Evolutionary conservation across 139 green algal species (phyloP).

Genomic region (Tetraselmis striata): DNA sequence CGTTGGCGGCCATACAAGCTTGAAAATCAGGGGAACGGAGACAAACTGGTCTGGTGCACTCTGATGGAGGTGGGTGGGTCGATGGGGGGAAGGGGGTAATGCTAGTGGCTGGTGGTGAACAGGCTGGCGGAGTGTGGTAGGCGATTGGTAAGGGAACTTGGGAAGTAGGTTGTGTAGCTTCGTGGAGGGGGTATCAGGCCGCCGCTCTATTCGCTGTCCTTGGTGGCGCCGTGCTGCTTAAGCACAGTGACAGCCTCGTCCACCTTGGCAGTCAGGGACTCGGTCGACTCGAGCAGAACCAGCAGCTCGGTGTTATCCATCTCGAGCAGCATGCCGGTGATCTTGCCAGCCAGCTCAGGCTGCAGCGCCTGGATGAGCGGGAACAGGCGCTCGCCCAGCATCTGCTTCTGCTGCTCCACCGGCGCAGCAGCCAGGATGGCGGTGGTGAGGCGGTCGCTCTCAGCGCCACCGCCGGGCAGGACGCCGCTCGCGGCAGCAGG

Average conservation of each 20-base stretch:
- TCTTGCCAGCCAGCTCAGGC: slow-evolving; percentile 84
- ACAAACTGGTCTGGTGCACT: neutral
- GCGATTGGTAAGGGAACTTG: neutral
- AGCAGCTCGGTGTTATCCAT: slow-evolving; percentile 91
- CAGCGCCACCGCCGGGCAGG: slow-evolving; percentile 18
- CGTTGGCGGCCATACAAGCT: too few species aligned
- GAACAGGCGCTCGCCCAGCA: slow-evolving; percentile 87
- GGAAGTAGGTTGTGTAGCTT: neutral
- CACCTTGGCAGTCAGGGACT: slow-evolving; percentile 73
- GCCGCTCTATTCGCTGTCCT: neutral
- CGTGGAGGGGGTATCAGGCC: neutral
- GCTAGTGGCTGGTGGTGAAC: neutral
- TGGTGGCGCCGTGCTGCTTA: neutral
- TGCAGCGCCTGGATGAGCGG: slow-evolving; percentile 49
- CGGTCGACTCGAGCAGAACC: slow-evolving; percentile 70
- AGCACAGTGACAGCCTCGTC: slow-evolving; percentile 77
- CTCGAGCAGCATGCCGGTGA: slow-evolving; percentile 93
- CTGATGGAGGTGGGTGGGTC: neutral
- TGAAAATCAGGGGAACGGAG: too few species aligned
- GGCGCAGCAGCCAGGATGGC: slow-evolving; percentile 70
- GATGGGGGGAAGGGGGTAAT: neutral
- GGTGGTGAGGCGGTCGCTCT: slow-evolving; percentile 35
- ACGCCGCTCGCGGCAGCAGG: slow-evolving; percentile 3
- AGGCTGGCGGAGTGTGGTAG: neutral
- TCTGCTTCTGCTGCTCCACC: slow-evolving; percentile 81